Conservation (phyloP, 176 grass and related monocot species). For the Ensete ventricosum region DNA sequence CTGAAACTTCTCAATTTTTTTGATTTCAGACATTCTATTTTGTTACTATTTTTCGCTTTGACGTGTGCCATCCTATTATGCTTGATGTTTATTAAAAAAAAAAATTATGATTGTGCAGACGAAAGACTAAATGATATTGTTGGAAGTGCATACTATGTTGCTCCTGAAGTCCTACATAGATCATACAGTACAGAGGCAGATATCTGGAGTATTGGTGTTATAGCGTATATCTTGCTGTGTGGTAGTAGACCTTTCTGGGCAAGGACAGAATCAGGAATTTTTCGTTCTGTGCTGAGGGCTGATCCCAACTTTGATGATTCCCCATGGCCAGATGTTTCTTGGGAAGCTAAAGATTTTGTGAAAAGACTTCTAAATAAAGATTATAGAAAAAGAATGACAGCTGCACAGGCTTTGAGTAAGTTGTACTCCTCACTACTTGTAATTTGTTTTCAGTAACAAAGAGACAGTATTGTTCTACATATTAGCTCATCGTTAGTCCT, state of each 20-base stretch:
- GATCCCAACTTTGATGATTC: conserved; percentile 96
- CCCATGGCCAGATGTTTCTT: conserved; percentile 81
- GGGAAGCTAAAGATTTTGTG: conserved; percentile 94
- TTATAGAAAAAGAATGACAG: conserved; percentile 98
- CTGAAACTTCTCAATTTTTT: background rate
- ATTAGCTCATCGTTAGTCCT: background rate
- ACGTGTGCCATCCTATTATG: background rate
- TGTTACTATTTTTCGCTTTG: conserved; percentile 6
- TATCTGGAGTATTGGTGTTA: conserved; percentile 98
- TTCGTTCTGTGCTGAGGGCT: conserved; percentile 90
- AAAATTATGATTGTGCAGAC: conserved; percentile 56
- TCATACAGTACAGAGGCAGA: conserved; percentile 97
- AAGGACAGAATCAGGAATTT: conserved; percentile 97
- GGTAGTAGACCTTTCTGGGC: conserved; percentile 97
- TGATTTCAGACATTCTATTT: background rate
- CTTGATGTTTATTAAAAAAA: too few species aligned
- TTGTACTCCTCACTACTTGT: conserved; percentile 2
- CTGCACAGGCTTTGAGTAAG: conserved; percentile 97
- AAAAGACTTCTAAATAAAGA: conserved; percentile 96
- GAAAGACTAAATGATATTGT: conserved; percentile 99
- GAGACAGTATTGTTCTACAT: conserved; percentile 5
- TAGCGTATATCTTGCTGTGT: conserved; percentile 95
- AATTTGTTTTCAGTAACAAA: background rate
- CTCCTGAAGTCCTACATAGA: conserved; percentile 94
- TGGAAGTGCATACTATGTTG: conserved; percentile 96